phyloP scores from a whole-genome alignment of 2,329 filamentous ascomycete species.

The Claviceps sp. region DNA sequence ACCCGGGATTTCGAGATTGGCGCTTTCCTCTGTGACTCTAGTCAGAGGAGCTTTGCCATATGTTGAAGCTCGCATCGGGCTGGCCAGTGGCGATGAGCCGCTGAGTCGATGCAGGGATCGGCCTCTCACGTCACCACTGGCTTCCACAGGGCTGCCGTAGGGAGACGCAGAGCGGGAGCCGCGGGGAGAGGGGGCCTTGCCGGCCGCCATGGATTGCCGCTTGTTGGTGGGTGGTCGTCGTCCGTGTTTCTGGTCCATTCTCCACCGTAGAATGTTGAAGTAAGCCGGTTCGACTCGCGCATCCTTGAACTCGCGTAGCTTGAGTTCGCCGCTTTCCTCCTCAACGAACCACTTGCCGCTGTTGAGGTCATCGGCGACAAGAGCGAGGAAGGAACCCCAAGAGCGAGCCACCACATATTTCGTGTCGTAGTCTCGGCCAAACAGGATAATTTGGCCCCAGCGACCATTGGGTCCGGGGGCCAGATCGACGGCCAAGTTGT shows the following conservation, averaged over 20 bases:
- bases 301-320: constrained; percentile 81
- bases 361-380: constrained; percentile 78
- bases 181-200: constrained; percentile 30
- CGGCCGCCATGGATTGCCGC: constrained; percentile 37
- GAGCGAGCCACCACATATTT: constrained; percentile 94
- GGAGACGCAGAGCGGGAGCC: constrained; percentile 40
- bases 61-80: constrained; percentile 51
- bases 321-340: constrained; percentile 82
- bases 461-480: constrained; percentile 78
- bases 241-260: constrained; percentile 89
- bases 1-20: constrained; percentile 25
- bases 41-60: constrained; percentile 61
- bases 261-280: constrained; percentile 89
- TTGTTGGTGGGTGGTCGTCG: constrained; percentile 36
- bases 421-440: constrained; percentile 94
- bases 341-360: constrained; percentile 87
- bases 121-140: constrained; percentile 48
- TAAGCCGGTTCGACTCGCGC: constrained; percentile 84
- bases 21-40: constrained; percentile 57
- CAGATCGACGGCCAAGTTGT: constrained; percentile 88
- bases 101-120: constrained; percentile 58
- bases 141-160: constrained; percentile 53
- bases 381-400: constrained; percentile 77
- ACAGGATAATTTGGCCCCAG: constrained; percentile 95
- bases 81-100: constrained; percentile 48